A percentile compares a stretch with the other conserved stretches of the same genome.
phyloP scores from a whole-genome alignment of 2,329 filamentous ascomycete species.

The Myriosclerotinia duriaeana region DNA sequence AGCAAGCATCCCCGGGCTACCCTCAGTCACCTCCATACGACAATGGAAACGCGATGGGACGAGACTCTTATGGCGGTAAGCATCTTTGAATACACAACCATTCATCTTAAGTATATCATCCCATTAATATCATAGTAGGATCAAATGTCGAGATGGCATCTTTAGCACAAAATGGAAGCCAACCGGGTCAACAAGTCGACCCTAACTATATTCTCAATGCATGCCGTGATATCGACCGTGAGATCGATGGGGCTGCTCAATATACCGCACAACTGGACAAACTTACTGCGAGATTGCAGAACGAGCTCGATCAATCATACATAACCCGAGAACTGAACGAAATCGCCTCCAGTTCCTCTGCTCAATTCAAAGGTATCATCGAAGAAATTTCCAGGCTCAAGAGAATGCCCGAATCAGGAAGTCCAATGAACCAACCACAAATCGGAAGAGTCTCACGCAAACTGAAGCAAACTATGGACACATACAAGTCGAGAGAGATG shows the following conservation, averaged over 20 bases:
- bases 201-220: conserved; percentile 81
- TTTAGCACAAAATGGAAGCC: conserved; percentile 46
- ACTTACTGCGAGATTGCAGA: conserved; percentile 63
- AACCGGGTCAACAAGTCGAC: conserved; percentile 52
- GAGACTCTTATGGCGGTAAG: conserved; percentile 44
- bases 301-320: conserved; percentile 59
- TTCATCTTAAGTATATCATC: background rate
- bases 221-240: conserved; percentile 72
- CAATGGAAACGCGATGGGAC: conserved; percentile 45
- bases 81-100: background rate
- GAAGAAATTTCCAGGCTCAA: conserved; percentile 70
- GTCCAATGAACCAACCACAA: conserved; percentile 73
- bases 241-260: conserved; percentile 70
- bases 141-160: conserved; percentile 68
- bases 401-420: conserved; percentile 71
- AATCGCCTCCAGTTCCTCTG: conserved; percentile 78
- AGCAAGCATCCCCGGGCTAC: conserved; percentile 44
- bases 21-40: conserved; percentile 32
- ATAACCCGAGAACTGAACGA: conserved; percentile 61
- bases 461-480: conserved; percentile 63
- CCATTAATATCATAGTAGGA: conserved; percentile 29
- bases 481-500: conserved; percentile 78
- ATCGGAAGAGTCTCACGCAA: conserved; percentile 77
- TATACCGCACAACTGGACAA: conserved; percentile 71
- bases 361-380: conserved; percentile 33